phyloP scores from a whole-genome alignment of 768 basidiomycete genomes.

The Kwoniella pini region DNA sequence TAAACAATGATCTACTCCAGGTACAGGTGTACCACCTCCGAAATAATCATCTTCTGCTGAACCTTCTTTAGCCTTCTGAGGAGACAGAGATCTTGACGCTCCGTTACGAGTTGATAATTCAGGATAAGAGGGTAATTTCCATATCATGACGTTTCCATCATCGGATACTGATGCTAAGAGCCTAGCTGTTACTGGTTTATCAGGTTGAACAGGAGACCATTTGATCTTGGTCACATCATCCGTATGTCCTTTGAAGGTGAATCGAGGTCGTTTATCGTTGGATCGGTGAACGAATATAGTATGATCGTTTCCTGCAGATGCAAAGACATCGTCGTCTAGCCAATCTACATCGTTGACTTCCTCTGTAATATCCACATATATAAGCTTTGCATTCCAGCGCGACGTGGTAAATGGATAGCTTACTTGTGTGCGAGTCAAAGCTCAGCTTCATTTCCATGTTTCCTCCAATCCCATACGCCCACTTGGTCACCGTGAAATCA shows the following conservation, averaged over 20 bases:
- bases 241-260: constrained; percentile 49
- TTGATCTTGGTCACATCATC: constrained; percentile 44
- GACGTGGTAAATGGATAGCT: constrained; percentile 11
- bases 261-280: constrained; percentile 32
- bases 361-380: constrained; percentile 29
- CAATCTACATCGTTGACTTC: constrained; percentile 54
- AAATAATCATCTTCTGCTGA: constrained; percentile 41
- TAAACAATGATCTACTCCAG: constrained; percentile 29
- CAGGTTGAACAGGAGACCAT: constrained; percentile 34
- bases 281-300: constrained; percentile 44
- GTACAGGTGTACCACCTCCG: constrained; percentile 20
- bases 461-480: constrained; percentile 20
- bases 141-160: constrained; percentile 48
- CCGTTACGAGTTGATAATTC: constrained; percentile 13
- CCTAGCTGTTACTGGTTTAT: constrained; percentile 19
- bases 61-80: constrained; percentile 18
- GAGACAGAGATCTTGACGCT: constrained; percentile 13
- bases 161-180: constrained; percentile 48
- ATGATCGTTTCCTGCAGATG: constrained; percentile 49
- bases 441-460: constrained; percentile 23
- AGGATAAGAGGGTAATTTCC: constrained; percentile 43
- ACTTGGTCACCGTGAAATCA: constrained; percentile 36
- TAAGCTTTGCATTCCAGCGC: too few relatives aligned
- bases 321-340: constrained; percentile 52
- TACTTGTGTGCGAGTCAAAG: constrained; percentile 41